phyloP scores from a whole-genome alignment of 768 basidiomycete species.

The Phanerodontia chrysosporium region DNA sequence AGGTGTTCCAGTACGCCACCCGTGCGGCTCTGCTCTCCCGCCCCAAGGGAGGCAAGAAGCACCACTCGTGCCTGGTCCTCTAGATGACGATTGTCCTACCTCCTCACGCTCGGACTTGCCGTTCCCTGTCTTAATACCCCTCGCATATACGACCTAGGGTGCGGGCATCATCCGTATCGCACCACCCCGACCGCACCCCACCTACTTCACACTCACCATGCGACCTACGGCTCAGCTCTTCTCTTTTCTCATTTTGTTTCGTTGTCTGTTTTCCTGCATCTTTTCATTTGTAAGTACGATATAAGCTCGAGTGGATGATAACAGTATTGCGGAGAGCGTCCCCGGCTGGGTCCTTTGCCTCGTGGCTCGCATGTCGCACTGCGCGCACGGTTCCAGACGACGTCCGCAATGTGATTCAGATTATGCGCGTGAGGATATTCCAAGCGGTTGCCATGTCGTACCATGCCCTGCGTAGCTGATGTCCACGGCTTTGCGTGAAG shows the following conservation, averaged over 20 bases:
- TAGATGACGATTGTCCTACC: conserved; percentile 26
- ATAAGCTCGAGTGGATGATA: conserved; percentile 17
- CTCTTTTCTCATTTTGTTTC: conserved; percentile 9
- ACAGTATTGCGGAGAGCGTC: conserved; percentile 14
- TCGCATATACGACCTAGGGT: conserved; percentile 6
- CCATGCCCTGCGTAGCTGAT: neutral
- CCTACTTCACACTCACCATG: neutral
- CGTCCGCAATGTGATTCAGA: neutral
- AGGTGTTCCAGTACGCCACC: conserved; percentile 98
- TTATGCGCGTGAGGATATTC: neutral
- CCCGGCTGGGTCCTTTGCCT: neutral
- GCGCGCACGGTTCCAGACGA: neutral
- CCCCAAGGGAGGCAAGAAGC: conserved; percentile 40
- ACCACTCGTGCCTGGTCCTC: conserved; percentile 37
- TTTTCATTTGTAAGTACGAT: conserved; percentile 19
- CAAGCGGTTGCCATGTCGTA: neutral
- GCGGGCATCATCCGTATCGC: conserved; percentile 6
- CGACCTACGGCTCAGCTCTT: conserved; percentile 4
- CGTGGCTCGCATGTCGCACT: neutral
- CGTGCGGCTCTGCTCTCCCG: conserved; percentile 80
- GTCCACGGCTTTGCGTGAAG: neutral
- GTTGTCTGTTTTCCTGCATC: conserved; percentile 15
- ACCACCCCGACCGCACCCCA: neutral
- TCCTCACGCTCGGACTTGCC: neutral
- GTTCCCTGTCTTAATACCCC: conserved; percentile 12